Evolutionary conservation across 257 asterid species (phyloP).

Genomic region (Petrea volubilis): DNA sequence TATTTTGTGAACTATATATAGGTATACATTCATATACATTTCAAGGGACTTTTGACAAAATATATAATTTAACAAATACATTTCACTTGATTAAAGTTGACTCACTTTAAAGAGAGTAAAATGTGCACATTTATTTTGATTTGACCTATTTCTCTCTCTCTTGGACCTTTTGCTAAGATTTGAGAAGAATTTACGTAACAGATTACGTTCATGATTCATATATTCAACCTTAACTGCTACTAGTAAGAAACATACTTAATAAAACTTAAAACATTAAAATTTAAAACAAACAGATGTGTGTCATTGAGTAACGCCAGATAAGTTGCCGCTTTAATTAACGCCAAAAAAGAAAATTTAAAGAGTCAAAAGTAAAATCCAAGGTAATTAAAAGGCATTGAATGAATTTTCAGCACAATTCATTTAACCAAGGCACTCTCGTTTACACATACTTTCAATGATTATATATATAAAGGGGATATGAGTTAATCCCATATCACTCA

Average conservation of each 20-base stretch:
- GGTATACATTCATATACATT: too few species aligned
- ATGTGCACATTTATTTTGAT: not conserved
- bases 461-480: not conserved
- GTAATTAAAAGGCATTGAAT: conserved; percentile 4
- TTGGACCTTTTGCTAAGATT: too few species aligned
- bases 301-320: too few species aligned
- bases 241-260: too few species aligned
- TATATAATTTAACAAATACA: too few species aligned
- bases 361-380: conserved; percentile 9
- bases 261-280: too few species aligned
- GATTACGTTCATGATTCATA: too few species aligned
- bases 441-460: not conserved
- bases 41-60: too few species aligned
- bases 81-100: not conserved
- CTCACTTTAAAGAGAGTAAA: not conserved
- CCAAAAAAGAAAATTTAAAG: not conserved
- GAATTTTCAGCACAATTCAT: conserved; percentile 6
- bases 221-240: too few species aligned
- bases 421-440: not conserved
- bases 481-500: not conserved
- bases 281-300: not conserved
- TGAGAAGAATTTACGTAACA: too few species aligned
- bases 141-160: conserved; percentile 3
- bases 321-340: too few species aligned
- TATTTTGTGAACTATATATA: too few species aligned